A percentile compares a stretch with the other conserved stretches of the same genome.
phyloP scores from a whole-genome alignment of 768 basidiomycete genomes.

The Macrolepiota dolichaula region DNA sequence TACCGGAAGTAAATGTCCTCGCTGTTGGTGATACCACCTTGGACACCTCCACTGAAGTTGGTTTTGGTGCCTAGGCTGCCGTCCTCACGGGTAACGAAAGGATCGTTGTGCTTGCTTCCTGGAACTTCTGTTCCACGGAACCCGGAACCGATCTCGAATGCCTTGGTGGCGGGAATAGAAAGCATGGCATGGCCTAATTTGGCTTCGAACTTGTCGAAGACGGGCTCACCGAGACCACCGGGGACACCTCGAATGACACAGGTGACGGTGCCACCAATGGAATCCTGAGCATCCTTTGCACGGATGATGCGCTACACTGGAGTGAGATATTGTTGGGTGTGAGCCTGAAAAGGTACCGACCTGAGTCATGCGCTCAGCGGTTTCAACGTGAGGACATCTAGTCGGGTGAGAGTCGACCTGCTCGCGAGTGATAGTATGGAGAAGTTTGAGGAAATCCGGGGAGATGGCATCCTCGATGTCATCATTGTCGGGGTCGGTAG shows the following conservation, averaged over 20 bases:
- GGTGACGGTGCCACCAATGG: conserved; percentile 97
- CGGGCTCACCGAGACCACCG: conserved; percentile 91
- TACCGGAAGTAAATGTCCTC: conserved; percentile 98
- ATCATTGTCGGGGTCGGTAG: conserved; percentile 53
- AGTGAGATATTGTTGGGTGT: neutral
- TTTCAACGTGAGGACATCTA: conserved; percentile 87
- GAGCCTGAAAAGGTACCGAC: conserved; percentile 33
- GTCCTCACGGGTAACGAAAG: conserved; percentile 62
- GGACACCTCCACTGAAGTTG: conserved; percentile 97
- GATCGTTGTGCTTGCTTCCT: conserved; percentile 91
- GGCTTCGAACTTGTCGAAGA: conserved; percentile 98
- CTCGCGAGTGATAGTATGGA: conserved; percentile 77
- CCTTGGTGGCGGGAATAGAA: conserved; percentile 97
- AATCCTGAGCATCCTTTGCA: conserved; percentile 88
- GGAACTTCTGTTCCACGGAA: conserved; percentile 93
- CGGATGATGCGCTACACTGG: conserved; percentile 80
- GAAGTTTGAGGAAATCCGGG: conserved; percentile 77
- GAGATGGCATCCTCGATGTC: conserved; percentile 72
- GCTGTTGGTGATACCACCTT: conserved; percentile 97
- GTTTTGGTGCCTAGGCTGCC: conserved; percentile 80
- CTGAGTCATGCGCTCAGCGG: conserved; percentile 87
- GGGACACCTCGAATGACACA: conserved; percentile 93
- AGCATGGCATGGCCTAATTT: conserved; percentile 96
- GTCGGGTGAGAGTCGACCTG: conserved; percentile 86
- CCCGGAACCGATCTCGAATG: conserved; percentile 96